phyloP scores from a whole-genome alignment of 2,329 filamentous ascomycete genomes.

The Stemphylium beticola region DNA sequence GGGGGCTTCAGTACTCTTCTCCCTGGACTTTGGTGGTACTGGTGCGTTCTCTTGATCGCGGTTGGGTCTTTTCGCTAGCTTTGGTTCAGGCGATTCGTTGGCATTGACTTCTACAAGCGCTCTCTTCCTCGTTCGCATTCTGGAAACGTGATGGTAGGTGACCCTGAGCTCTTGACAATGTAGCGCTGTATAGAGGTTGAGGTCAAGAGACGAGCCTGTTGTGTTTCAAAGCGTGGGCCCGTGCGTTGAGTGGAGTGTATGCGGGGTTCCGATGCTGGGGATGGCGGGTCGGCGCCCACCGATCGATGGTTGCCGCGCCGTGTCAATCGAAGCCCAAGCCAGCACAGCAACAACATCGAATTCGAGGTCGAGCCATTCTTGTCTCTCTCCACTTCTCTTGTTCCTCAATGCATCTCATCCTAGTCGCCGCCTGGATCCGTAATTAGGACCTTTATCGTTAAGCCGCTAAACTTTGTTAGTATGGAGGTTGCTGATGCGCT shows the following conservation, averaged over 20 bases:
- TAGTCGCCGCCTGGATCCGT: neutral
- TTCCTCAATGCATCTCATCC: slow-evolving; percentile 18
- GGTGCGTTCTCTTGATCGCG: neutral
- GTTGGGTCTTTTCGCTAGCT: neutral
- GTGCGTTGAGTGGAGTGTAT: neutral
- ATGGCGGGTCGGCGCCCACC: slow-evolving; percentile 6
- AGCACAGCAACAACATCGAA: slow-evolving; percentile 16
- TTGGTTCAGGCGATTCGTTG: neutral
- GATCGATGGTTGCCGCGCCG: slow-evolving; percentile 10
- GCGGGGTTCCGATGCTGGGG: neutral
- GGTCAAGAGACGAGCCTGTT: neutral
- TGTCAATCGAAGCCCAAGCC: slow-evolving; percentile 18
- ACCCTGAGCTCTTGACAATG: slow-evolving; percentile 1
- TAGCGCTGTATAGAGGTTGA: neutral
- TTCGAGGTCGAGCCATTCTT: slow-evolving; percentile 14
- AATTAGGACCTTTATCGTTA: too few species aligned
- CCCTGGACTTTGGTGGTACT: neutral
- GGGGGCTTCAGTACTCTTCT: neutral
- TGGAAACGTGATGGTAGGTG: neutral
- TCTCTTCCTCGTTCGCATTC: neutral
- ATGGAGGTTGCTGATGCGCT: too few species aligned
- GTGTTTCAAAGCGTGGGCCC: neutral
- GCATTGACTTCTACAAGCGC: neutral
- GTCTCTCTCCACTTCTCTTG: slow-evolving; percentile 14
- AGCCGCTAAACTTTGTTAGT: too few species aligned